Evolutionary conservation across 352 stramenopile species (phyloP), one percentile per base, ranked within the genome.

Genomic region (Pythium grandisporangium): DNA sequence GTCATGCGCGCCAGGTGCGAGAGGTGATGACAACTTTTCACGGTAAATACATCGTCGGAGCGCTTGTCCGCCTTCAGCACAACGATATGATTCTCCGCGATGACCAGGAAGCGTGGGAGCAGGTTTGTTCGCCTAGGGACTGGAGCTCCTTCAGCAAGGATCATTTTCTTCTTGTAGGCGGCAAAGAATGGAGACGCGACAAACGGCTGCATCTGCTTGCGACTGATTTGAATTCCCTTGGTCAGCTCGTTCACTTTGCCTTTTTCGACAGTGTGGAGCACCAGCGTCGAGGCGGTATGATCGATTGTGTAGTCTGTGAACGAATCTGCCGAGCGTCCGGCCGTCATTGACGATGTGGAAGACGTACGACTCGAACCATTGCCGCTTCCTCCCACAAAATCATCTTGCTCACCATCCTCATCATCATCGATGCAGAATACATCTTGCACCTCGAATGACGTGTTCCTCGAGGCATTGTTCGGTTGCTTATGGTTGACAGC

Each of bases 401-500:
- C 65, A 30, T 79, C 69, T 23, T 84, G 58, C 47, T 75, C 76
- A 19, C 86, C 68, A 13, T 89, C 72, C 5, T 85, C 72, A 19
- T 83, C 73, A 33, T 88, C 77, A 54, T 90, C 77, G 43, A 90
- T 90, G 12, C 74, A 82, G 44, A 90, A 90, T 29, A 90, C 76
- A 24, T 85, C 77, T 19, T 90, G n/a, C n/a, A n/a, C n/a, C n/a
- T n/a, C n/a, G n/a, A n/a, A n/a, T n/a, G n/a, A n/a, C n/a, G n/a
- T n/a, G n/a, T n/a, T n/a, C n/a, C n/a, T n/a, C n/a, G n/a, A n/a
- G n/a, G n/a, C n/a, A n/a, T n/a, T n/a, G n/a, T n/a, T n/a, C n/a
- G n/a, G n/a, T n/a, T n/a, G n/a, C n/a, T n/a, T n/a, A n/a, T n/a
- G n/a, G n/a, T n/a, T n/a, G n/a, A n/a, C n/a, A n/a, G n/a, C n/a